These are phyloP conservation scores for Verticillium isaacii DNA, from an alignment of 2,329 filamentous ascomycete genomes.

Conservation along the genomic window DNA sequence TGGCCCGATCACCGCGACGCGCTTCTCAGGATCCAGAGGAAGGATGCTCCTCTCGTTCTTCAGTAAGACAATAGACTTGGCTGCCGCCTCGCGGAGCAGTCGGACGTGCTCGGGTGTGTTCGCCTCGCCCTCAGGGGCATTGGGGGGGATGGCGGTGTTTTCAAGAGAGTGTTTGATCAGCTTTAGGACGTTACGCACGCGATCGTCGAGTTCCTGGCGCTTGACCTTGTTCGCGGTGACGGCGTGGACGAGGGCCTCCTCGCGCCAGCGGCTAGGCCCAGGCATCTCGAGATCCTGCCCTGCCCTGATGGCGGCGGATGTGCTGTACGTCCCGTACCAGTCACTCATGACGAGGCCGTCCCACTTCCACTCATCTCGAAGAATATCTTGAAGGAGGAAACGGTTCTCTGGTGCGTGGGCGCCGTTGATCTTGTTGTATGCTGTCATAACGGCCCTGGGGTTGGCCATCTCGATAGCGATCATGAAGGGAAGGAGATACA, in stretches of 20 bases:
- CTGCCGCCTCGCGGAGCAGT: slow-evolving; percentile 1
- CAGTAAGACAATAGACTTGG: slow-evolving; percentile 1
- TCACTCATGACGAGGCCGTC: slow-evolving; percentile 12
- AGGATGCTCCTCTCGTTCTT: slow-evolving; percentile 4
- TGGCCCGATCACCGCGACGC: slow-evolving; percentile 40
- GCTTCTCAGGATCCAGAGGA: not conserved
- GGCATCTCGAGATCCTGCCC: slow-evolving; percentile 34
- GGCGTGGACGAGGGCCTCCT: not conserved
- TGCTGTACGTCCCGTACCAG: slow-evolving; percentile 4
- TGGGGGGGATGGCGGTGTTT: not conserved
- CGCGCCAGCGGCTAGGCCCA: slow-evolving; percentile 9
- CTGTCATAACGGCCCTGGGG: slow-evolving; percentile 52
- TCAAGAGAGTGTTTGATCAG: slow-evolving; percentile 18
- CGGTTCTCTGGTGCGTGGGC: slow-evolving; percentile 21
- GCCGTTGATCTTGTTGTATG: slow-evolving; percentile 48
- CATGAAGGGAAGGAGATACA: slow-evolving; percentile 62
- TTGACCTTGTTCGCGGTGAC: slow-evolving; percentile 4
- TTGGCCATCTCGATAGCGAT: slow-evolving; percentile 52
- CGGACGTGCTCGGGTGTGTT: slow-evolving; percentile 1
- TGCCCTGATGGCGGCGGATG: slow-evolving; percentile 19
- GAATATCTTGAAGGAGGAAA: slow-evolving; percentile 2
- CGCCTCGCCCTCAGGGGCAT: not conserved
- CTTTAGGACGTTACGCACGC: slow-evolving; percentile 22
- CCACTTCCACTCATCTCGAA: slow-evolving; percentile 9
- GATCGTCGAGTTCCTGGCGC: slow-evolving; percentile 1